Base-by-base conservation (phyloP, 2,329 filamentous ascomycete species). In the Colletotrichum tabaci region DNA sequence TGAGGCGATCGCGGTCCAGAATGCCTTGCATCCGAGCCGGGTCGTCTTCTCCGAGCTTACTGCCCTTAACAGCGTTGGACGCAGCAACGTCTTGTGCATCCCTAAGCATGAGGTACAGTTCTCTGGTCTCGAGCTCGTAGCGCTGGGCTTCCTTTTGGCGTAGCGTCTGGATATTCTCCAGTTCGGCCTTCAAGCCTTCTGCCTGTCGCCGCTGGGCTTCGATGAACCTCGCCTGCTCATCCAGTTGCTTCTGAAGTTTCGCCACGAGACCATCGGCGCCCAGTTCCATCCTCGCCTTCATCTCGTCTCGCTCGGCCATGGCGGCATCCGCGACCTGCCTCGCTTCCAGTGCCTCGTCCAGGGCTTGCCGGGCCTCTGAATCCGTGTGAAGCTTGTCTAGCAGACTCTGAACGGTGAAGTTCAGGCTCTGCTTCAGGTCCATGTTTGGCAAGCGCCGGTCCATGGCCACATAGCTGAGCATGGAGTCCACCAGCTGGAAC, bases 381-480 rank as follows among this genome's bases (percentile, higher is more conserved):
- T 99, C 96, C 2, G 96, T 98, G 80, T 98, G 96, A 63, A 99
- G 87, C 83, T 97, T 97, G 84, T 98, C 96, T 74, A 99, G 87
- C 76, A 99, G 87, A 81, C 91, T 97, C 84, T 98, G 96, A 12
- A 99, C 96, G 0, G 96, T 98, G 78, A 98, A 98, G 81, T 97
- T 98, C 75, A 99, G 89, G 79, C 95, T 97, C 82, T 98, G 96
- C 85, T 98, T 98, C 71, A 99, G 89, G 81, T 99, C 96, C 91
- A 98, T 96, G 82, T 99, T 96, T 49, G 96, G 96, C 74, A 98
- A 83, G 74, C 96, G 90, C 79, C 96, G 90, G 82, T 99, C 96
- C 96, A 99, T 99, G 77, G 96, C 96, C 74, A 99, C 96, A 82
- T 98, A 98, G 82, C 95, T 98, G 75, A 99, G 90, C 95, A 98